Base-by-base conservation (phyloP, 805 yeast genomes). In the Helenozyma rhizophorensis region DNA sequence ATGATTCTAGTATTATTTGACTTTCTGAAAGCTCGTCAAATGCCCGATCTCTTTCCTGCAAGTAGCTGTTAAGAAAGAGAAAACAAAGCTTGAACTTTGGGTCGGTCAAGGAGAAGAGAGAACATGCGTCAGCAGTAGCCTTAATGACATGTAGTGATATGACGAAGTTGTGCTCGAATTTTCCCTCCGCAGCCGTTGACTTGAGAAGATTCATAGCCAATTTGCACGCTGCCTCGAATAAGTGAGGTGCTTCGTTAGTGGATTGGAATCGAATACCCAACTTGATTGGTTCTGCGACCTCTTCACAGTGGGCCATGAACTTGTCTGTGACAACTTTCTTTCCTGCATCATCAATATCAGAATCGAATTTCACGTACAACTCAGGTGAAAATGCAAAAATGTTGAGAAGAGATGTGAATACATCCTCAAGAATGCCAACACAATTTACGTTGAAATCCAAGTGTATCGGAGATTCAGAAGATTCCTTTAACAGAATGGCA, bases 71-170 rank as follows among this genome's bases (percentile, higher is more conserved):
- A 28, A 65, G 49, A 30, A 64, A 57, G 9, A 61, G 30, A 34
- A 66, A 61, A 25, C 55, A 54, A 5, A 60, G 48, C 34, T 61
- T 63, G 44, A 65, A 65, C 27, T 54, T 59, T 4, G 61, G 40
- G 34, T 65, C 63, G 0, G 63, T 50, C 9, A 65, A 47, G 4
- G 60, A 49, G 19, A 17, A 17, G 19, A 8, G 8, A 6, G 19
- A 5, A 8, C 19, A 17, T 6, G 63, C 52, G 19, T 65, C 68
- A 33, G 66, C 54, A 2, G 63, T 56, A 7, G 60, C 43, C 29
- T 55, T 56, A 11, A 63, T 45, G 12, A 65, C 50, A 21, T 48
- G 44, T 32, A 58, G 60, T n/a, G 65, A 53, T 9, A 53, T 47
- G 4, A 50, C 23, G 32, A 43, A 50, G 48, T 30, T 19, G 9